Evolutionary conservation across 345 rosid species (phyloP).

Genomic region (Sapria himalayana): DNA sequence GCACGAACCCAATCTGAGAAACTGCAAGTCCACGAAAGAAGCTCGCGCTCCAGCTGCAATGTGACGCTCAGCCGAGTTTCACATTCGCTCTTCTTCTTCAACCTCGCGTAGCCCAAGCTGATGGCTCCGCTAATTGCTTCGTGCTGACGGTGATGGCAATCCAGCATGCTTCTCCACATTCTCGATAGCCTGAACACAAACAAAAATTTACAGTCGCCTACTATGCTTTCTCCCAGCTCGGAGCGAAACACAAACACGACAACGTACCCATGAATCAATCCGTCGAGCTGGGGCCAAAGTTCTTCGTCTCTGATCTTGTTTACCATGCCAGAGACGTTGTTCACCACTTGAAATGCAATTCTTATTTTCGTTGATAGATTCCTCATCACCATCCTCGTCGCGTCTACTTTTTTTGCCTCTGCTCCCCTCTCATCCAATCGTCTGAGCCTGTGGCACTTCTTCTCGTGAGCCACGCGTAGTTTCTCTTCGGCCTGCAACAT

Average conservation of each 20-base stretch:
- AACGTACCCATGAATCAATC: conserved; percentile 70
- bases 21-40: conserved; percentile 47
- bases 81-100: conserved; percentile 37
- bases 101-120: conserved; percentile 37
- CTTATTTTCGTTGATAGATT: conserved; percentile 59
- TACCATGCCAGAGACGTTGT: conserved; percentile 58
- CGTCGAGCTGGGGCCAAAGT: conserved; percentile 76
- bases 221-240: too few relatives aligned
- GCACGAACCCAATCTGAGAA: conserved; percentile 67
- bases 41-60: conserved; percentile 51
- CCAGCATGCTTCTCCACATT: conserved; percentile 94
- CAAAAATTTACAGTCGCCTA: too few relatives aligned
- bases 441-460: conserved; percentile 48
- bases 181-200: conserved; percentile 35
- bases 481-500: conserved; percentile 67
- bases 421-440: conserved; percentile 73
- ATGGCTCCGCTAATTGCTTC: conserved; percentile 50
- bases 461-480: conserved; percentile 60
- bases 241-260: conserved; percentile 1
- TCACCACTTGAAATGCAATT: conserved; percentile 78
- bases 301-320: conserved; percentile 93
- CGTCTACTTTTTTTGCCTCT: conserved; percentile 39
- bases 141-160: conserved; percentile 68
- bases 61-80: conserved; percentile 52
- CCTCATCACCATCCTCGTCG: conserved; percentile 32